Base-by-base conservation (phyloP, 208 protist species). In the Wallacemonas sp. region DNA sequence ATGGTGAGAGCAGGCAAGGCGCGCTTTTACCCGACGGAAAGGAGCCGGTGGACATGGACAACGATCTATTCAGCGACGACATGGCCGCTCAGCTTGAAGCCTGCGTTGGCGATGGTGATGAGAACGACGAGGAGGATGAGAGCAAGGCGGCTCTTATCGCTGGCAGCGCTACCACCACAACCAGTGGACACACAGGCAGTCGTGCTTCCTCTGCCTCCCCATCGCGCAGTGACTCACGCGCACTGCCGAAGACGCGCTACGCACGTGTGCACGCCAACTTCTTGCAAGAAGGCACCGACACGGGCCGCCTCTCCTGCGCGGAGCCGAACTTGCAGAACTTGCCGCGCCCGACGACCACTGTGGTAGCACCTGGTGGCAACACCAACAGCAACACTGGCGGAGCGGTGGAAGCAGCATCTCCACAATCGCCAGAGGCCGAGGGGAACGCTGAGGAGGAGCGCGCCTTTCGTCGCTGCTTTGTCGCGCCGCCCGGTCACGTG, bases 251-350 rank as follows among this genome's bases (percentile, higher is more conserved):
- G 19, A 70, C 47, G 32, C 66, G 57, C n/a, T 81, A 74, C 41
- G 76, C 66, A 12, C 68, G 55, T 17, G 47, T 94, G 30, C 78
- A 94, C 60, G 72, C 89, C 0, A 93, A 92, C 62, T 97, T 95
- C 69, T 63, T 95, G 16, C 89, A 95, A 57, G 82, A 92, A 47
- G 84, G 88, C 33, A 97, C 93, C 8, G 91, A 95, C 58, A 97
- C 93, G 11, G 93, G 93, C 17, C 83, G 93, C 9, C 75, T 97
- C 16, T 94, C 89, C 19, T 96, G 88, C 41, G 83, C 87, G 6
- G 87, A 93, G 69, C 93, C 93, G 14, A 97, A 97, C 62, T 46
- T 97, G 23, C 93, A 97, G 76, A 93, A 87, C 65, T 69, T 96
- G 23, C 93, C 93, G 39, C 87, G 90, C 12, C 58, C 70, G 39